A percentile compares a stretch with the other conserved stretches of the same genome.
phyloP scores from a whole-genome alignment of 257 asterid species.

The Plectranthus barbatus region DNA sequence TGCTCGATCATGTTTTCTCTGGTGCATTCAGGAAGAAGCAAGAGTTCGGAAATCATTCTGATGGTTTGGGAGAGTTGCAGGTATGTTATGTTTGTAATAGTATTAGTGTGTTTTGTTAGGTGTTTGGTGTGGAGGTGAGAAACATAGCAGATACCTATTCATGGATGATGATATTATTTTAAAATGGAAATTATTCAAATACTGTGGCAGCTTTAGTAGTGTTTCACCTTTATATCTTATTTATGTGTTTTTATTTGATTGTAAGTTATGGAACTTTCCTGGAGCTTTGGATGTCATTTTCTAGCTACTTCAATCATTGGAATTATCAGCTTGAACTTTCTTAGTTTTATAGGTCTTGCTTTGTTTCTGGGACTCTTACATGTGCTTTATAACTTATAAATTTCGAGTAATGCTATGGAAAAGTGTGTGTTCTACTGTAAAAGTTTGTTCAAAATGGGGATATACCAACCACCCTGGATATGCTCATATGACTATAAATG shows the following conservation, averaged over 20 bases:
- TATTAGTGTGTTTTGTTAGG: not conserved
- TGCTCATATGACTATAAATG: not conserved
- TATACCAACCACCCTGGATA: not conserved
- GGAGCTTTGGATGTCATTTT: not conserved
- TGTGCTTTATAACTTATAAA: too few relatives aligned
- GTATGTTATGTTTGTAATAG: slow-evolving; percentile 26
- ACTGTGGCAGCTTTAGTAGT: not conserved
- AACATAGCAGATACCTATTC: slow-evolving; percentile 2
- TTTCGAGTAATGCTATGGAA: too few relatives aligned
- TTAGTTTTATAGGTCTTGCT: slow-evolving; percentile 1
- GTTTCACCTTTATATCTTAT: slow-evolving; percentile 1
- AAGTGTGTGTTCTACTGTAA: not conserved
- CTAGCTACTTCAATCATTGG: not conserved
- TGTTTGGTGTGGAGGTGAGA: not conserved
- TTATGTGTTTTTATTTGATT: not conserved
- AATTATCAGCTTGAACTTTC: not conserved
- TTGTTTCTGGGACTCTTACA: not conserved
- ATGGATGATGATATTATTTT: not conserved
- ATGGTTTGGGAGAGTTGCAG: slow-evolving; percentile 64
- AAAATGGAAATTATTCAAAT: not conserved
- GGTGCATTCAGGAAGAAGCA: slow-evolving; percentile 31
- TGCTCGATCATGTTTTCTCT: slow-evolving; percentile 35
- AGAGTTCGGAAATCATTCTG: slow-evolving; percentile 29
- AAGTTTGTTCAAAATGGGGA: not conserved
- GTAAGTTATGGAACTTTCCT: not conserved